Evolutionary conservation across 352 stramenopile genomes (phyloP).

Genomic region (Globisporangium nunn): DNA sequence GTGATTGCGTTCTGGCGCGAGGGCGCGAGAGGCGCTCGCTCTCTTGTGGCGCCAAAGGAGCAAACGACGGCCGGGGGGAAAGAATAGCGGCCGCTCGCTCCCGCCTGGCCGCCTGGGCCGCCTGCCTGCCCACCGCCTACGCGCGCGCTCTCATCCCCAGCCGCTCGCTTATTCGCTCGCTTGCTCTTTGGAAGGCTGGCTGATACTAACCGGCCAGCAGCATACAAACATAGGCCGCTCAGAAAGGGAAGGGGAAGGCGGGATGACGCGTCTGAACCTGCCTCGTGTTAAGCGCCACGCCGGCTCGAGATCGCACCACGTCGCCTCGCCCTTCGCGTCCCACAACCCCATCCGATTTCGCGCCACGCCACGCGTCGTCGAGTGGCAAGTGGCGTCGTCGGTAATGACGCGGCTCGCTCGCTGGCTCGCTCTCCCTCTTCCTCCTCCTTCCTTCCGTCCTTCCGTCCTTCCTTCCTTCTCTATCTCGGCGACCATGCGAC

Average conservation of each 20-base stretch:
- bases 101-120: too few species aligned
- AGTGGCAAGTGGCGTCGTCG: neutral
- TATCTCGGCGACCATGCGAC: neutral
- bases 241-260: too few species aligned
- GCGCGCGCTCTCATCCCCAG: too few species aligned
- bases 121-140: too few species aligned
- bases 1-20: too few species aligned
- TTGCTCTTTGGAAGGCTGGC: too few species aligned
- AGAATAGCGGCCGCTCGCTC: neutral
- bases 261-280: too few species aligned
- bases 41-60: neutral
- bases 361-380: neutral
- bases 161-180: too few species aligned
- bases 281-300: too few species aligned
- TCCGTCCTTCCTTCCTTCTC: too few species aligned
- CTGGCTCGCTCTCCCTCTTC: neutral
- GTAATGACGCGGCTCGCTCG: neutral
- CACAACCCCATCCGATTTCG: neutral
- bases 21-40: neutral
- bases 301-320: neutral
- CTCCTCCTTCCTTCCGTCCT: neutral
- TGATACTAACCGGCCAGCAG: too few species aligned
- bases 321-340: neutral
- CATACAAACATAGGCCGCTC: too few species aligned
- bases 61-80: neutral